phyloP scores from a whole-genome alignment of 345 rosid species.

The Alliaria petiolata region DNA sequence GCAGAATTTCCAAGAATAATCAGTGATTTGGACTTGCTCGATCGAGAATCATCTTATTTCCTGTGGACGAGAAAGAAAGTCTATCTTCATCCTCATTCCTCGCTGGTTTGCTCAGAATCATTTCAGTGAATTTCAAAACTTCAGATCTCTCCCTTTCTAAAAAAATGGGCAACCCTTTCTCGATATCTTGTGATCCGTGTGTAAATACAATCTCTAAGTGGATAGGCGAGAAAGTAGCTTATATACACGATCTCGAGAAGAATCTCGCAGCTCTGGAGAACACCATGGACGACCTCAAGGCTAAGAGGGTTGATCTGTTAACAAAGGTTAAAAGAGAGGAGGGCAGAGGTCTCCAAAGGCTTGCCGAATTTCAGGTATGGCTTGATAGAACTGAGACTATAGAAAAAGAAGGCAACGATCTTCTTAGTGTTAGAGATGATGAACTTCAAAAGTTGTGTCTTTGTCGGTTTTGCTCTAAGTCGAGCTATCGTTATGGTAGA shows the following conservation, averaged over 20 bases:
- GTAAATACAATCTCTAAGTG: neutral
- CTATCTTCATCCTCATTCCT: no score
- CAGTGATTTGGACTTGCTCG: no score
- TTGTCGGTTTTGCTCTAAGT: neutral
- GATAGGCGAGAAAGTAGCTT: neutral
- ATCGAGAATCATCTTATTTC: no score
- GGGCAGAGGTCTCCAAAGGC: neutral
- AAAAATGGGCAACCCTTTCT: neutral
- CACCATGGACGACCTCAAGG: neutral
- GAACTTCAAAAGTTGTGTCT: neutral
- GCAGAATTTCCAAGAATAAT: no score
- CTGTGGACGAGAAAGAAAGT: no score
- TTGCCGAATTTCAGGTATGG: neutral
- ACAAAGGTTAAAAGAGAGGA: neutral
- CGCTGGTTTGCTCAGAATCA: neutral
- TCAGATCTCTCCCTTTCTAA: neutral
- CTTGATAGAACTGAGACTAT: neutral
- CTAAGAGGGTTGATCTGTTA: neutral
- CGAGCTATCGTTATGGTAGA: neutral
- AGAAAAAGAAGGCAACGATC: neutral
- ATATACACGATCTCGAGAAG: neutral
- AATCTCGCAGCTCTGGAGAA: neutral
- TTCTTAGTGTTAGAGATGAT: neutral
- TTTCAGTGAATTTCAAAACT: neutral
- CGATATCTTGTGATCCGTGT: neutral